phyloP scores from a whole-genome alignment of 176 grass and related monocot species.

The Poa pratensis region DNA sequence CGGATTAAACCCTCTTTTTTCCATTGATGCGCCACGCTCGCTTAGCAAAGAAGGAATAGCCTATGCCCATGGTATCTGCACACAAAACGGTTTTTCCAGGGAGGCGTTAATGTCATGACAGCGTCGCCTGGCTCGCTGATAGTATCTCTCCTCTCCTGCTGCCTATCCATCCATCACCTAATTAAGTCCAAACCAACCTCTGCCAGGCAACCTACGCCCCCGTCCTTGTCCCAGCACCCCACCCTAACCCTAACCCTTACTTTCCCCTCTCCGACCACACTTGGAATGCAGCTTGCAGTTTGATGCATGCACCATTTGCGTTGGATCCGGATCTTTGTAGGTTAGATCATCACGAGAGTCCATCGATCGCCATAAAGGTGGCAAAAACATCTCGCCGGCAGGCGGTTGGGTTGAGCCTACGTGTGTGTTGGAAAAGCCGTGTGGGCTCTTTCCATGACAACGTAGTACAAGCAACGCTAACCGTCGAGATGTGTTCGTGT shows the following conservation, averaged over 20 bases:
- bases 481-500: neutral
- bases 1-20: neutral
- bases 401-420: neutral
- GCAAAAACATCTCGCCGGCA: neutral
- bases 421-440: neutral
- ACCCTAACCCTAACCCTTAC: neutral
- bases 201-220: slow-evolving; percentile 3
- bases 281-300: neutral
- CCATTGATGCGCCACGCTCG: neutral
- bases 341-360: neutral
- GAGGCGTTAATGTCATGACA: slow-evolving; percentile 26
- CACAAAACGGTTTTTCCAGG: slow-evolving; percentile 5
- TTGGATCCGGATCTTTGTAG: slow-evolving; percentile 11
- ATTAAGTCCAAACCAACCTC: slow-evolving; percentile 20
- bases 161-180: slow-evolving; percentile 41
- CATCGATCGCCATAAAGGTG: no score
- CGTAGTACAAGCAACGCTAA: slow-evolving; percentile 5
- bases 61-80: neutral
- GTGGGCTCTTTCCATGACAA: neutral
- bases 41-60: slow-evolving; percentile 11
- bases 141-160: neutral
- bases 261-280: neutral
- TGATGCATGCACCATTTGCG: no score
- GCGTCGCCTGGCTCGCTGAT: neutral
- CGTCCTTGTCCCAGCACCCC: neutral